phyloP scores from a whole-genome alignment of 1,284 basidiomycete genomes.

The Irpex sp. region DNA sequence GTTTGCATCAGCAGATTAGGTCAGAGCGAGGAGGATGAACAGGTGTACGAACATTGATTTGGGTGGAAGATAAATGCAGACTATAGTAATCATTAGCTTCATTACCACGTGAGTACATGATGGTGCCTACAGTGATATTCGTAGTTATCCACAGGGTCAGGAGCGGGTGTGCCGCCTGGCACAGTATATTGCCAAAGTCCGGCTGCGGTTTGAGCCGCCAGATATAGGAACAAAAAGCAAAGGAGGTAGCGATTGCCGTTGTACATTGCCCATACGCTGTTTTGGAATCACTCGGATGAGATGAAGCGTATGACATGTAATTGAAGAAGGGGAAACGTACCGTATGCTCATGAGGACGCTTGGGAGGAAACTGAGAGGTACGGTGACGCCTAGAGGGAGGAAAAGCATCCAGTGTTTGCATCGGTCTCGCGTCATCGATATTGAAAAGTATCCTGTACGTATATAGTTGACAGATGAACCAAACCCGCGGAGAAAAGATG shows the following conservation, averaged over 20 bases:
- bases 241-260: conserved; percentile 2
- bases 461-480: not conserved
- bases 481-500: no score
- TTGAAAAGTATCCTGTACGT: not conserved
- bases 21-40: not conserved
- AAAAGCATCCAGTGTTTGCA: conserved; percentile 1
- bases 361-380: not conserved
- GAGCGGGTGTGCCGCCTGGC: not conserved
- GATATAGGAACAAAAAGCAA: not conserved
- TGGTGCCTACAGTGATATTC: not conserved
- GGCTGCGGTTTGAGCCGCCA: not conserved
- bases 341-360: not conserved
- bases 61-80: not conserved
- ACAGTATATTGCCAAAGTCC: conserved; percentile 5
- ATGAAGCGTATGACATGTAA: not conserved
- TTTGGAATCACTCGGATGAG: no score
- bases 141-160: not conserved
- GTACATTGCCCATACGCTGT: conserved; percentile 5
- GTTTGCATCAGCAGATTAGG: not conserved
- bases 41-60: not conserved
- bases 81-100: not conserved
- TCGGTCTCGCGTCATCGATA: not conserved
- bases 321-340: not conserved
- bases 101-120: no score
- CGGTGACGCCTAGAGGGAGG: not conserved